These are phyloP conservation scores for Mortierella sp. DNA, from an alignment of 371 early-diverging fungal species.

Conservation along the genomic window DNA sequence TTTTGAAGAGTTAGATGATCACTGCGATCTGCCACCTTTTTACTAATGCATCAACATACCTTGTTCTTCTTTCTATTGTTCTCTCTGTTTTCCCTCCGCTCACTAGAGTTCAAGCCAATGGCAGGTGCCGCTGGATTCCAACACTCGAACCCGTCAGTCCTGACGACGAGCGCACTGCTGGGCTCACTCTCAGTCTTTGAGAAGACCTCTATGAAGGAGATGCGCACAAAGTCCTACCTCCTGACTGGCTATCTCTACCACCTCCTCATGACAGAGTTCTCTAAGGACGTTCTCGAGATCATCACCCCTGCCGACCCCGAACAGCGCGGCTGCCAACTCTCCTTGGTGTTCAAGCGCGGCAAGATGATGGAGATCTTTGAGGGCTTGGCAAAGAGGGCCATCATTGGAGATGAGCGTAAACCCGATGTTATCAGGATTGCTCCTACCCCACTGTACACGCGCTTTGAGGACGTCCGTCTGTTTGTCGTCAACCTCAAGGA, in stretches of 20 bases:
- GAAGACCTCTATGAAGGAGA: constrained; percentile 72
- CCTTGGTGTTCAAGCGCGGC: constrained; percentile 74
- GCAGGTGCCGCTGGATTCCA: constrained; percentile 90
- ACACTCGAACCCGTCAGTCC: constrained; percentile 90
- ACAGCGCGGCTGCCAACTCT: constrained; percentile 92
- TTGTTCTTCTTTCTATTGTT: background rate
- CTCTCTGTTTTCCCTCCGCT: background rate
- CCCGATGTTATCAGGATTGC: constrained; percentile 95
- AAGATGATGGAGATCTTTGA: constrained; percentile 74
- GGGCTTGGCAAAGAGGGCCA: constrained; percentile 73
- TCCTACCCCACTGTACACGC: constrained; percentile 92
- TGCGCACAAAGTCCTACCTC: constrained; percentile 80
- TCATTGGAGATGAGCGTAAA: constrained; percentile 91
- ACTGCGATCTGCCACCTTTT: no score
- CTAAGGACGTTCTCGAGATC: constrained; percentile 68
- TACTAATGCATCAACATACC: background rate
- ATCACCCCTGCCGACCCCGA: constrained; percentile 85
- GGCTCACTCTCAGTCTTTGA: constrained; percentile 88
- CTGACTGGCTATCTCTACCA: constrained; percentile 89
- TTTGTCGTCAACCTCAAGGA: constrained; percentile 64
- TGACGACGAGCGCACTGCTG: constrained; percentile 78
- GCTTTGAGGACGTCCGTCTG: constrained; percentile 81
- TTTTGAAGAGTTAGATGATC: background rate
- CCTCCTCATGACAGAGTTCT: constrained; percentile 65
- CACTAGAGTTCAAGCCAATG: constrained; percentile 77